Conservation (phyloP, 1,139 yeast genomes). For the Saccharomyces hybrid region DNA sequence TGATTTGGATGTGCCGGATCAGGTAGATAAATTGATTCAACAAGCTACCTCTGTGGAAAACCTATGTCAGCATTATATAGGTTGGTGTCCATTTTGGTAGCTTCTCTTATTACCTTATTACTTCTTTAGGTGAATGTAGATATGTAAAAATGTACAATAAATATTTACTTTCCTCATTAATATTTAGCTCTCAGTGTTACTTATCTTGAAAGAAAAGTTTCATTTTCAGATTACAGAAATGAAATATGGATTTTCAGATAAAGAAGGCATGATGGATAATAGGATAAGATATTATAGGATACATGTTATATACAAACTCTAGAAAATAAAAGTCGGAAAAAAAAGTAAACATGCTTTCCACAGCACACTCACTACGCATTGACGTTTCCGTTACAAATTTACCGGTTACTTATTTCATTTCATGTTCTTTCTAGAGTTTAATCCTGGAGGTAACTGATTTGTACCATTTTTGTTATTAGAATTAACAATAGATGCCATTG, state of each 20-base stretch:
- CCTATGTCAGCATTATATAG: no score
- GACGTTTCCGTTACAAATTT: not conserved
- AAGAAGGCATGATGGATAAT: not conserved
- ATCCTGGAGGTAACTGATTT: not conserved
- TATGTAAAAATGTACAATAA: not conserved
- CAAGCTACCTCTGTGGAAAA: no score
- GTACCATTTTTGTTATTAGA: not conserved
- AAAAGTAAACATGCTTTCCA: not conserved
- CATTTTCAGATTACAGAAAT: not conserved
- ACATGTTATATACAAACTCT: not conserved
- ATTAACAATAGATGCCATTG: not conserved
- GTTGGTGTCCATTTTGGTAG: no score
- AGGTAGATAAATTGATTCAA: no score
- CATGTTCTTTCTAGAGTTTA: not conserved
- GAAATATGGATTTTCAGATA: not conserved
- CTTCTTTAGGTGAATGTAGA: not conserved
- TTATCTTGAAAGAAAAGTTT: not conserved
- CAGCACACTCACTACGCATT: not conserved
- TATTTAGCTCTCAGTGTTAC: not conserved
- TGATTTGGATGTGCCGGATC: no score
- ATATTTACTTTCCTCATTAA: not conserved
- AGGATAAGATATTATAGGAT: not conserved
- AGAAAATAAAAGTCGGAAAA: not conserved
- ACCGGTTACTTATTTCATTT: not conserved
- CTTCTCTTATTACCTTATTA: slow-evolving; percentile 35